A percentile compares a stretch with the other conserved stretches of the same genome.
Conservation (phyloP, 2,329 filamentous ascomycete genomes). For the Phaeomoniella chlamydospora region DNA sequence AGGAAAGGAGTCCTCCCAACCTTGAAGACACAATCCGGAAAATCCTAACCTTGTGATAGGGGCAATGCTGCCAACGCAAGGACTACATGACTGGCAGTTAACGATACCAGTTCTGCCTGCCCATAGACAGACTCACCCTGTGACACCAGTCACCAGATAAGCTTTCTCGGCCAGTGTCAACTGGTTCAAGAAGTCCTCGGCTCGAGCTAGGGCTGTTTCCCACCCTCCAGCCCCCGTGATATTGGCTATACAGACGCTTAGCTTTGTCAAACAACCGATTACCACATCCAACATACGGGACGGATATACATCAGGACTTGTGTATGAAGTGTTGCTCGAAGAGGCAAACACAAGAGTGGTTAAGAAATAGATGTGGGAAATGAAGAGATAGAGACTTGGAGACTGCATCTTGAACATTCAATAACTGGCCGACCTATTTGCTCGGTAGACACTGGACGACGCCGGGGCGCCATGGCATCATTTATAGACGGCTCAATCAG, state of each 20-base stretch:
- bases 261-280: neutral
- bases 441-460: no score
- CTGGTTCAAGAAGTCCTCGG: constrained; percentile 2
- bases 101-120: neutral
- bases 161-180: constrained; percentile 5
- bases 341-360: neutral
- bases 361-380: no score
- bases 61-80: constrained; percentile 19
- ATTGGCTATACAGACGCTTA: constrained; percentile 1
- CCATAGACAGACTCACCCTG: neutral
- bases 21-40: constrained; percentile 14
- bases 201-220: constrained; percentile 2
- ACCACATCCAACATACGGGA: constrained; percentile 1
- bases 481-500: no score
- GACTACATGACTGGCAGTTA: constrained; percentile 6
- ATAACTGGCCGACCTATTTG: no score
- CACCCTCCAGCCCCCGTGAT: constrained; percentile 3
- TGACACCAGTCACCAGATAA: constrained; percentile 1
- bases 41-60: constrained; percentile 17
- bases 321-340: neutral
- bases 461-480: no score
- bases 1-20: no score
- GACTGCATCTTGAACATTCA: no score
- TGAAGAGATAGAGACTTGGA: no score
- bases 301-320: constrained; percentile 1